Evolutionary conservation across 139 green algal species (phyloP).

Genomic region (Micromonas commoda): DNA sequence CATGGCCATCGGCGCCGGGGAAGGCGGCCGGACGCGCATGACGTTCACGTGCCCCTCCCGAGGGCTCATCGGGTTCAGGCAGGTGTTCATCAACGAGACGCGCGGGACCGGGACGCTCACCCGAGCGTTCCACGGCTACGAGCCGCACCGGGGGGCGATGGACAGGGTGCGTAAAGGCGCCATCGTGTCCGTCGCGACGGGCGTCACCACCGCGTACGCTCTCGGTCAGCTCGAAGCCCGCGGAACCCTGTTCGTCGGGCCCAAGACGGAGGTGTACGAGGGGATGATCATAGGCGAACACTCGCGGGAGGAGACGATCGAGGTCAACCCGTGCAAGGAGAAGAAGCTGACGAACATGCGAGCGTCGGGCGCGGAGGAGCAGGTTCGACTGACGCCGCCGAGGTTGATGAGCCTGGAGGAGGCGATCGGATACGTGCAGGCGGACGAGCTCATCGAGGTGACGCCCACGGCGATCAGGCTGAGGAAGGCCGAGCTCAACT

Average conservation of each 20-base stretch:
- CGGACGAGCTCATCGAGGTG: constrained; percentile 85
- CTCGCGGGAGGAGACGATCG: constrained; percentile 57
- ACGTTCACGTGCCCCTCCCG: constrained; percentile 52
- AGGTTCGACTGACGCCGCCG: constrained; percentile 56
- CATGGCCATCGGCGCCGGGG: constrained; percentile 44
- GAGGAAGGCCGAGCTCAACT: constrained; percentile 47
- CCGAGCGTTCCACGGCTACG: constrained; percentile 53
- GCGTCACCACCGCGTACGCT: constrained; percentile 50
- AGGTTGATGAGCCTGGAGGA: constrained; percentile 66
- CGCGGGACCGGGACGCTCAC: constrained; percentile 64
- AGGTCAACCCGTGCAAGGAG: constrained; percentile 71
- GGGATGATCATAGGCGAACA: constrained; percentile 80
- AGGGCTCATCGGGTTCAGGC: constrained; percentile 64
- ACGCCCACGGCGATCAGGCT: constrained; percentile 58
- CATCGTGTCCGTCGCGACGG: constrained; percentile 44
- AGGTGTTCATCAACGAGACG: constrained; percentile 59
- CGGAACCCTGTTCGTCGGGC: constrained; percentile 68
- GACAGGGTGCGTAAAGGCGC: constrained; percentile 57
- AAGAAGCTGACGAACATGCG: constrained; percentile 86
- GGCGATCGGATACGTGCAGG: constrained; percentile 73
- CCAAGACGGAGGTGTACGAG: constrained; percentile 32
- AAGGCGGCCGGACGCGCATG: constrained; percentile 49
- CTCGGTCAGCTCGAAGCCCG: constrained; percentile 61
- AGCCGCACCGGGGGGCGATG: constrained; percentile 45
- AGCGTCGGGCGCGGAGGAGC: constrained; percentile 60